These are phyloP conservation scores for Alternaria rosae DNA, from an alignment of 2,329 filamentous ascomycete species.

Conservation along the genomic window DNA sequence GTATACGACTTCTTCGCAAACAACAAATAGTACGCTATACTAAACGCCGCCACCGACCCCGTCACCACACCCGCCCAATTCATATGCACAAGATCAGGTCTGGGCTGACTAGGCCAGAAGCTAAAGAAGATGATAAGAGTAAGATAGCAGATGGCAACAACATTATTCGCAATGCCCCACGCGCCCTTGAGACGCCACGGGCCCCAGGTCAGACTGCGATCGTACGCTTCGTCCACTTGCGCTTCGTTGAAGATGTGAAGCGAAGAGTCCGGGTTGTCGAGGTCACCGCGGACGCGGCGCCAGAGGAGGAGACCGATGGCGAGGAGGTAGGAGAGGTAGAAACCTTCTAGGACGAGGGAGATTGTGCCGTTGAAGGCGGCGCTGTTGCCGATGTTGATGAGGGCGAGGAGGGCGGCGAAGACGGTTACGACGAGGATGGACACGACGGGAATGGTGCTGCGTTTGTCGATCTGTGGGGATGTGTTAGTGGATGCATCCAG, in stretches of 20 bases:
- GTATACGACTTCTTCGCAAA: slow-evolving; percentile 42
- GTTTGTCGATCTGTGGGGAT: slow-evolving; percentile 43
- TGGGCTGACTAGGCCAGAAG: slow-evolving; percentile 41
- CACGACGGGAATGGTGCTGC: slow-evolving; percentile 54
- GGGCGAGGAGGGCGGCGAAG: slow-evolving; percentile 54
- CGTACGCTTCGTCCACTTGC: slow-evolving; percentile 27
- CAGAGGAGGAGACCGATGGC: slow-evolving; percentile 44
- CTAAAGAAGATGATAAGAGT: slow-evolving; percentile 46
- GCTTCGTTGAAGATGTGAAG: slow-evolving; percentile 33
- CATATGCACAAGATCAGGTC: slow-evolving; percentile 32
- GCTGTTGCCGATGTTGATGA: slow-evolving; percentile 62
- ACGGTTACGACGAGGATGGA: slow-evolving; percentile 57
- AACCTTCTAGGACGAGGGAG: slow-evolving; percentile 46
- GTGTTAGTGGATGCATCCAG: slow-evolving; percentile 9
- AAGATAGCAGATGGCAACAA: slow-evolving; percentile 43
- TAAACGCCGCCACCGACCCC: slow-evolving; percentile 37
- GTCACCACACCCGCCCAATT: slow-evolving; percentile 47
- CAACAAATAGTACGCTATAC: slow-evolving; percentile 41
- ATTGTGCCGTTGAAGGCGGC: slow-evolving; percentile 48
- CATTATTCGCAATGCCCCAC: slow-evolving; percentile 41
- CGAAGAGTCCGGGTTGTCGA: slow-evolving; percentile 30
- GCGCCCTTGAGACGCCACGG: slow-evolving; percentile 44
- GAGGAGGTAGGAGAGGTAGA: slow-evolving; percentile 48
- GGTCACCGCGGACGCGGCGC: slow-evolving; percentile 45
- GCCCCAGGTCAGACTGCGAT: slow-evolving; percentile 41